phyloP scores from a whole-genome alignment of 305 asterid species.

The Ajuga reptans region DNA sequence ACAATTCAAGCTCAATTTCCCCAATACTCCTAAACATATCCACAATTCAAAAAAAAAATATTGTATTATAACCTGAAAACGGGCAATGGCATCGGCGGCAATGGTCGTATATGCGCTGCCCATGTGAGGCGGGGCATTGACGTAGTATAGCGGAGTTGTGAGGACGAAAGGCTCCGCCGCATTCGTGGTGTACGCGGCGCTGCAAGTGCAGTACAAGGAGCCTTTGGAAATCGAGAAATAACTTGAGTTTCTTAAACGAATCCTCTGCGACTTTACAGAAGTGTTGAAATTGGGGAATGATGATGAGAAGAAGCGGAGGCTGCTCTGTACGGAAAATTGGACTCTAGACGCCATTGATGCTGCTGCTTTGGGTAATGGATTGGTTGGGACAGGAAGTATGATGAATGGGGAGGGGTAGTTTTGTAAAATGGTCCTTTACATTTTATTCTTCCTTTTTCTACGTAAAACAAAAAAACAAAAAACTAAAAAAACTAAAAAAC shows the following conservation, averaged over 20 bases:
- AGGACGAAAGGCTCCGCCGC: conserved; percentile 50
- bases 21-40: background rate
- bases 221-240: conserved; percentile 20
- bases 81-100: conserved; percentile 92
- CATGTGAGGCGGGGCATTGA: conserved; percentile 97
- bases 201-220: conserved; percentile 47
- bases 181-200: conserved; percentile 1
- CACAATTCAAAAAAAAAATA: background rate
- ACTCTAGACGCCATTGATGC: conserved; percentile 53
- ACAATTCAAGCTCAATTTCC: background rate
- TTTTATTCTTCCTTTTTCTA: background rate
- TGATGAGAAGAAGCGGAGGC: conserved; percentile 41
- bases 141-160: conserved; percentile 95
- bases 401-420: background rate
- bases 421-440: background rate
- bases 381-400: background rate
- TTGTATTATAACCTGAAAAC: conserved; percentile 60
- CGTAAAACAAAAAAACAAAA: background rate
- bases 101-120: conserved; percentile 98
- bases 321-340: conserved; percentile 50
- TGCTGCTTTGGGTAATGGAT: conserved; percentile 13
- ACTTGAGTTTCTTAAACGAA: conserved; percentile 29
- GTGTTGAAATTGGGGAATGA: conserved; percentile 26
- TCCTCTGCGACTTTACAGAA: conserved; percentile 20
- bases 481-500: too few relatives aligned